Percentiles rank a stretch among this genome's conserved stretches.
Evolutionary conservation across 1,284 basidiomycete genomes (phyloP).

Genomic region (Mycena sp.): DNA sequence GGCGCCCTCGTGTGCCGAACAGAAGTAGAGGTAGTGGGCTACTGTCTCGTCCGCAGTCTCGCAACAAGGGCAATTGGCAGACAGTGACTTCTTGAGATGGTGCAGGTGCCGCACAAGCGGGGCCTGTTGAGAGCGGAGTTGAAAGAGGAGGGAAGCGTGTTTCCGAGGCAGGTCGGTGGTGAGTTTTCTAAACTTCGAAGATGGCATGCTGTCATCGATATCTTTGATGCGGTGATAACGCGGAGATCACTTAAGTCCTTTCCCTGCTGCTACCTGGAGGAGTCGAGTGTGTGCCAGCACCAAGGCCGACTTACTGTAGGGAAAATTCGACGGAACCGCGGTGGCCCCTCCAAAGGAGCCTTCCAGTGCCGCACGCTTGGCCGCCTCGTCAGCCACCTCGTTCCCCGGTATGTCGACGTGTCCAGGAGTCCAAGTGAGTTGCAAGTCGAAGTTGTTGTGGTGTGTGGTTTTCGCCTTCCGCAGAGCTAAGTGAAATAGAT

Average conservation of each 20-base stretch:
- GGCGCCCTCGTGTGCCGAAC: not conserved
- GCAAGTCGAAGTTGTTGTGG: no score
- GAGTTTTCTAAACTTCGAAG: not conserved
- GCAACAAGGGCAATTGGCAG: not conserved
- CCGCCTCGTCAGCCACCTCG: slow-evolving; percentile 12
- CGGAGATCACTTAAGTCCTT: no score
- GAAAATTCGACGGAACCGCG: not conserved
- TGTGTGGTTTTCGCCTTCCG: no score
- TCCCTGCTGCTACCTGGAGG: not conserved
- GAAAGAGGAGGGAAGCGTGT: slow-evolving; percentile 12
- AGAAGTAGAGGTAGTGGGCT: slow-evolving; percentile 1
- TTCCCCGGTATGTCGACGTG: no score
- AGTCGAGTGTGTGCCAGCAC: not conserved
- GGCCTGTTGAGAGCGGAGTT: no score
- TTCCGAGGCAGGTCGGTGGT: not conserved
- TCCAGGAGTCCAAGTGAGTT: no score
- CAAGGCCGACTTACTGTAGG: slow-evolving; percentile 4
- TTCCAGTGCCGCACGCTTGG: slow-evolving; percentile 3
- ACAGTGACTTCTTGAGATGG: not conserved
- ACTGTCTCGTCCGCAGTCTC: no score
- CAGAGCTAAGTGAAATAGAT: not conserved
- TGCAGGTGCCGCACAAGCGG: not conserved
- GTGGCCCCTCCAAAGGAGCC: not conserved
- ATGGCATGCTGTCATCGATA: not conserved
- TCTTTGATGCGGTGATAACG: no score